Evolutionary conservation across 1,139 yeast species (phyloP).

Genomic region (Blastobotrys indianensis): DNA sequence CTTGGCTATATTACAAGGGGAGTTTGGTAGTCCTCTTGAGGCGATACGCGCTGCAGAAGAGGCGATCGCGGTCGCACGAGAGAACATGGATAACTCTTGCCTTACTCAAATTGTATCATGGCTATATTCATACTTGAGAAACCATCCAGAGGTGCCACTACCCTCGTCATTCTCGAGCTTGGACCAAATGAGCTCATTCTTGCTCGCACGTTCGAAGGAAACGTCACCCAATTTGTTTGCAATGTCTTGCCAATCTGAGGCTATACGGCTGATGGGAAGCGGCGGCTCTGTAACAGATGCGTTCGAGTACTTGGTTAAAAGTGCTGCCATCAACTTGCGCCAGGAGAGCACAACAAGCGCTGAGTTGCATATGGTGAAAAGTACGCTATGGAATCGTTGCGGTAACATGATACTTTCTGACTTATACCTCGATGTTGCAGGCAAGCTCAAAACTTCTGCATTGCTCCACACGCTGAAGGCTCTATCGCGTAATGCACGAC

Average conservation of each 20-base stretch:
- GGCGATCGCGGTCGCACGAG: constrained; percentile 83
- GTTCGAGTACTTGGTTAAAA: constrained; percentile 50
- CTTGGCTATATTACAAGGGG: constrained; percentile 70
- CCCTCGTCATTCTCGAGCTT: constrained; percentile 34
- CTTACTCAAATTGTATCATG: constrained; percentile 74
- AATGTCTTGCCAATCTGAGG: constrained; percentile 55
- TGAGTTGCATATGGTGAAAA: constrained; percentile 25
- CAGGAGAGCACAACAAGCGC: constrained; percentile 31
- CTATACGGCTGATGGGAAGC: constrained; percentile 45
- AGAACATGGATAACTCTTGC: constrained; percentile 69
- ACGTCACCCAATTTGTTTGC: constrained; percentile 49
- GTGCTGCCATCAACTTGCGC: constrained; percentile 46
- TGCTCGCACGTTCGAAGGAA: constrained; percentile 54
- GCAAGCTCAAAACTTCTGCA: constrained; percentile 10
- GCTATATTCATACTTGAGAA: constrained; percentile 65
- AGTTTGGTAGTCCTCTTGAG: constrained; percentile 66
- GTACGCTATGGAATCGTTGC: constrained; percentile 27
- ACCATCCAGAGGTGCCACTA: constrained; percentile 46
- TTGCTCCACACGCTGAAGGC: constrained; percentile 16
- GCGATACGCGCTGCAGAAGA: constrained; percentile 81
- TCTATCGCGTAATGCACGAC: constrained; percentile 16
- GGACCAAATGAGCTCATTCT: constrained; percentile 58
- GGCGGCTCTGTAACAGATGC: constrained; percentile 45
- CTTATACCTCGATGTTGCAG: constrained; percentile 18
- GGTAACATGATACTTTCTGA: constrained; percentile 22